phyloP scores from a whole-genome alignment of 2,329 filamentous ascomycete species.

The Fusarium bulbicola region DNA sequence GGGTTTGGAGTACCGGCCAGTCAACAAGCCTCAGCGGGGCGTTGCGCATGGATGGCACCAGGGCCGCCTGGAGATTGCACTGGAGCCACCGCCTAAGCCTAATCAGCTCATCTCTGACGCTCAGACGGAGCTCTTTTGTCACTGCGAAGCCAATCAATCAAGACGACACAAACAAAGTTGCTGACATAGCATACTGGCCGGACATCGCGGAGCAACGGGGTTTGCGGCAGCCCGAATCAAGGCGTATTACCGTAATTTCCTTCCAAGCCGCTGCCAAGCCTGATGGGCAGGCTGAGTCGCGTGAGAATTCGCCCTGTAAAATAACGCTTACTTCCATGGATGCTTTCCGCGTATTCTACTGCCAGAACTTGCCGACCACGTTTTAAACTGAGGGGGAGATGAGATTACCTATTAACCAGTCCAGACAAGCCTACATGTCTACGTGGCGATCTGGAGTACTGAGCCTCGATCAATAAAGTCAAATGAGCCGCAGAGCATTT shows the following conservation, averaged over 20 bases:
- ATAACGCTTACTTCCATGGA: slow-evolving; percentile 8
- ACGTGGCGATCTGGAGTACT: slow-evolving; percentile 5
- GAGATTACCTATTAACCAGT: background rate
- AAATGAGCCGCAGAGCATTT: background rate
- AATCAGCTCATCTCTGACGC: slow-evolving; percentile 37
- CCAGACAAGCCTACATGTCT: background rate
- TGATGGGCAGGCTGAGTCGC: slow-evolving; percentile 32
- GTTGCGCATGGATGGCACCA: slow-evolving; percentile 25
- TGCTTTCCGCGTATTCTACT: slow-evolving; percentile 21
- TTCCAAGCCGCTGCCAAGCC: slow-evolving; percentile 35
- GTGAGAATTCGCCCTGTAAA: slow-evolving; percentile 32
- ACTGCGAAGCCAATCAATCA: slow-evolving; percentile 27
- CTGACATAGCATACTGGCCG: slow-evolving; percentile 34
- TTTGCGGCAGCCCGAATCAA: slow-evolving; percentile 37
- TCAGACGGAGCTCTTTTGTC: slow-evolving; percentile 29
- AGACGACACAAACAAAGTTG: slow-evolving; percentile 23
- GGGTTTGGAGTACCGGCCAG: slow-evolving; percentile 33
- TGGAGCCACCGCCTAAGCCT: slow-evolving; percentile 35
- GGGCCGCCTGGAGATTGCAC: slow-evolving; percentile 40
- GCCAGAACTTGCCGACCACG: slow-evolving; percentile 2
- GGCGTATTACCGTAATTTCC: slow-evolving; percentile 43
- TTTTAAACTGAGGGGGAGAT: slow-evolving; percentile 19
- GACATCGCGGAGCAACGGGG: slow-evolving; percentile 40
- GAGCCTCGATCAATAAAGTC: slow-evolving; percentile 8
- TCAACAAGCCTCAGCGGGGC: slow-evolving; percentile 36